These are phyloP conservation scores for Aspergillus floridensis DNA, from an alignment of 2,329 filamentous ascomycete genomes.

Conservation along the genomic window DNA sequence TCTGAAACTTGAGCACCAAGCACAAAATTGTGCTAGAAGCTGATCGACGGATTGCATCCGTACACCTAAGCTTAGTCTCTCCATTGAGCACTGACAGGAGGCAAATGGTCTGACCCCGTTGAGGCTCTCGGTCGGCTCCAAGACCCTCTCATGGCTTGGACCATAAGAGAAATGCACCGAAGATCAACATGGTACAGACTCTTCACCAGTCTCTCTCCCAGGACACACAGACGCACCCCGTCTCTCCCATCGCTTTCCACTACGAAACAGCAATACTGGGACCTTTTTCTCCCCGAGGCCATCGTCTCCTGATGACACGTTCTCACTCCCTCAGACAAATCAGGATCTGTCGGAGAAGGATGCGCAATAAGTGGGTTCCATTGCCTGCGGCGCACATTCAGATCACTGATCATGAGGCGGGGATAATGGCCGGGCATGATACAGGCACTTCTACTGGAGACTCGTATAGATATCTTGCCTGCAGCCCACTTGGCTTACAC, in stretches of 20 bases:
- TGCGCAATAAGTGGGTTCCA: neutral
- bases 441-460: neutral
- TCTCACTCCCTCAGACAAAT: neutral
- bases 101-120: neutral
- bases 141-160: neutral
- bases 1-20: neutral
- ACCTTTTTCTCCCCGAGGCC: neutral
- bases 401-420: conserved; percentile 2
- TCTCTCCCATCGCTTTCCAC: neutral
- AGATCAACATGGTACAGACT: neutral
- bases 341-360: neutral
- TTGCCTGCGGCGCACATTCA: neutral
- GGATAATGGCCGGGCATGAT: neutral
- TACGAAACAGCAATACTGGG: neutral
- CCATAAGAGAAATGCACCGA: neutral
- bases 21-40: neutral
- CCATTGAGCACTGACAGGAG: neutral
- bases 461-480: conserved; percentile 2
- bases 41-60: neutral
- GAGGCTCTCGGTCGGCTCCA: neutral
- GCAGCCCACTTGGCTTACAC: neutral
- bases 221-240: neutral
- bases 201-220: neutral
- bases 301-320: conserved; percentile 2
- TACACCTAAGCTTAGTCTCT: neutral